These are phyloP conservation scores for Hortiboletus campestris DNA, from an alignment of 768 basidiomycete genomes.

Conservation along the genomic window DNA sequence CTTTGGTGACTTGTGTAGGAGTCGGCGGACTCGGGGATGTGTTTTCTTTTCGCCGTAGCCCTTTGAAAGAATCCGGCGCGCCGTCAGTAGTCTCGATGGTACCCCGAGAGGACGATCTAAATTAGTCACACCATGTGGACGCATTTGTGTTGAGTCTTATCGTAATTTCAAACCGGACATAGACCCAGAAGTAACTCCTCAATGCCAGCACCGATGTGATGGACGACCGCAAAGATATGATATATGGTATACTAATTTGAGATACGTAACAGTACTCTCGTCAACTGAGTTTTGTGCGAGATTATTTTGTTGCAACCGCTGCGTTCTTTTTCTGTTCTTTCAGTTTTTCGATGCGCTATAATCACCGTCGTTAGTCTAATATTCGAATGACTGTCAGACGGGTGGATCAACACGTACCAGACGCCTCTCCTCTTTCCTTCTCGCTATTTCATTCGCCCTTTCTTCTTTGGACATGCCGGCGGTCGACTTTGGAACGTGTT, in stretches of 20 bases:
- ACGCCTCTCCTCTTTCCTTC: constrained; percentile 88
- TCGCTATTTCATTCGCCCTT: constrained; percentile 89
- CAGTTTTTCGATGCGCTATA: constrained; percentile 70
- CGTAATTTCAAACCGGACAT: no score
- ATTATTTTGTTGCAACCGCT: constrained; percentile 1
- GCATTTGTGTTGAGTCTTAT: no score
- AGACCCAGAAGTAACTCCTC: no score
- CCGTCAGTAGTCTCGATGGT: no score
- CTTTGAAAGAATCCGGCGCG: no score
- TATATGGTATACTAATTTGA: background rate
- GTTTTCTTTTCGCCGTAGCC: no score
- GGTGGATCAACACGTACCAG: constrained; percentile 50
- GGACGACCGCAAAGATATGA: background rate
- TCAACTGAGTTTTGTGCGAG: background rate
- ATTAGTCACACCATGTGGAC: no score
- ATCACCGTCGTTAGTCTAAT: background rate
- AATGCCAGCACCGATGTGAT: background rate
- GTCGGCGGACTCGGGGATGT: no score
- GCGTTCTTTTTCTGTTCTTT: constrained; percentile 77
- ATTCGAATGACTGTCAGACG: background rate
- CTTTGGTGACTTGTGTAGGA: no score
- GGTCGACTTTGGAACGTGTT: constrained; percentile 30
- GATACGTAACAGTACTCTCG: background rate
- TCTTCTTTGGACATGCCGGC: constrained; percentile 79
- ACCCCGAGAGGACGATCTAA: no score